Evolutionary conservation across 108 stramenopile genomes (phyloP), one percentile per base, ranked within the genome.

Genomic region (Cafeteria roenbergensis): DNA sequence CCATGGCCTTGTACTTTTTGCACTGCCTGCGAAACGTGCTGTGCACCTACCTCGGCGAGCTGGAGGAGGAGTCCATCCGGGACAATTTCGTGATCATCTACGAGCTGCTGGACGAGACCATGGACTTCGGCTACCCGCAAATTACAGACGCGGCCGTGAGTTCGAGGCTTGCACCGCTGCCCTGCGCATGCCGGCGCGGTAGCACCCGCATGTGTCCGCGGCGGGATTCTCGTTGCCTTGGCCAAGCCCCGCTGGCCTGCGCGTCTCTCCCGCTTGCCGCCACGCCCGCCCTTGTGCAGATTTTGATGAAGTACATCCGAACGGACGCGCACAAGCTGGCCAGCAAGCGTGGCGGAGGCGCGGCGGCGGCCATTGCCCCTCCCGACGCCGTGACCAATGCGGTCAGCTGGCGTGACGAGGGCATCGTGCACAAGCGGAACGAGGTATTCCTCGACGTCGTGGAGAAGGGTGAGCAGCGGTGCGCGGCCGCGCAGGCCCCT

Each of bases 1-100:
- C 90, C 20, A 85, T 93, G 64, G 85, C 94, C 54, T 69, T 94
- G 64, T 85, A 87, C 36, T 95, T 85, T 73, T 84, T 98, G 63
- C 90, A 87, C 78, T 81, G 85, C 27, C 81, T 95, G 6, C 14
- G 27, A 0, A 30, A 25, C 31, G 66, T 67, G 63, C 50, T 69
- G 33, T 59, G 28, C 1, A 94, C 93, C 56, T 98, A 98, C 79
- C 94, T 98, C 74, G 90, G 92, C 32, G 88, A 89, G 52, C 69
- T 98, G 59, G 91, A 95, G 69, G 97, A 98, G 67, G 97, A 98
- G 76, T 88, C 87, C 65, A 94, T 98, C 73, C 84, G 97, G 33
- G 97, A 96, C 69, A 98, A 98, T 78, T 98, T 98, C 71, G 94
- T 98, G 24, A 87, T 95, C 75, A 93, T 95, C 63, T 98, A 96